Percentiles rank a stretch among this genome's conserved stretches.
These are phyloP conservation scores for Serendipita sp. DNA, from an alignment of 768 basidiomycete species.

Conservation along the genomic window DNA sequence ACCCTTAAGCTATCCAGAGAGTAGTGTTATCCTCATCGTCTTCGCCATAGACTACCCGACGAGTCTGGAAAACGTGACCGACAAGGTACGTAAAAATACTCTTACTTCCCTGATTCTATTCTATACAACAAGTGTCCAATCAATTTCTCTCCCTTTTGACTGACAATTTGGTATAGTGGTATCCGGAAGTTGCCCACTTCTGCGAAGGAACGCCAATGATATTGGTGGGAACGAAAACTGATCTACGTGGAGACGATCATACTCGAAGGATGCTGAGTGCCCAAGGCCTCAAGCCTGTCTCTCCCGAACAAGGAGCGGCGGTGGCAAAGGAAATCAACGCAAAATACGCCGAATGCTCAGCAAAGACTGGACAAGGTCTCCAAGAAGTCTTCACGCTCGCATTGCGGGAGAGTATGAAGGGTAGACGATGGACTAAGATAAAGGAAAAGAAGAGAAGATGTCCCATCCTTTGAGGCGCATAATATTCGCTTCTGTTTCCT, in stretches of 20 bases:
- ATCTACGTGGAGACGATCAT: constrained; percentile 73
- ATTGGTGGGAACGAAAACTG: constrained; percentile 86
- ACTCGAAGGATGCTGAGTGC: constrained; percentile 80
- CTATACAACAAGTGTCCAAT: not conserved
- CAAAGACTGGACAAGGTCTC: constrained; percentile 81
- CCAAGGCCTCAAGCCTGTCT: constrained; percentile 72
- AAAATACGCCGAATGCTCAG: constrained; percentile 84
- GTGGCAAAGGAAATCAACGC: constrained; percentile 91
- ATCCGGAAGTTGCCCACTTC: constrained; percentile 84
- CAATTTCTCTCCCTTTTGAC: not conserved
- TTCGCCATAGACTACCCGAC: constrained; percentile 90
- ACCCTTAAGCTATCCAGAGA: constrained; percentile 76
- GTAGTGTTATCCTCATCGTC: constrained; percentile 83
- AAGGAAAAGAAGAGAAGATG: constrained; percentile 49
- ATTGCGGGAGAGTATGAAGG: constrained; percentile 74
- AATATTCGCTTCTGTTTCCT: not conserved
- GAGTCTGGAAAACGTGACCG: constrained; percentile 77
- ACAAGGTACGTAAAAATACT: constrained; percentile 42
- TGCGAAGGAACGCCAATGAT: constrained; percentile 81
- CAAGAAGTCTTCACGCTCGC: constrained; percentile 86
- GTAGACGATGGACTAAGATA: constrained; percentile 52
- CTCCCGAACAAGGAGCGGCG: constrained; percentile 63
- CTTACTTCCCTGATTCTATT: not conserved
- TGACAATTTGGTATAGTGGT: constrained; percentile 43
- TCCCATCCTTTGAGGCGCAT: constrained; percentile 34